A percentile compares a stretch with the other conserved stretches of the same genome.
Conservation (phyloP, 352 stramenopile species). For the Peronospora farinosa region DNA sequence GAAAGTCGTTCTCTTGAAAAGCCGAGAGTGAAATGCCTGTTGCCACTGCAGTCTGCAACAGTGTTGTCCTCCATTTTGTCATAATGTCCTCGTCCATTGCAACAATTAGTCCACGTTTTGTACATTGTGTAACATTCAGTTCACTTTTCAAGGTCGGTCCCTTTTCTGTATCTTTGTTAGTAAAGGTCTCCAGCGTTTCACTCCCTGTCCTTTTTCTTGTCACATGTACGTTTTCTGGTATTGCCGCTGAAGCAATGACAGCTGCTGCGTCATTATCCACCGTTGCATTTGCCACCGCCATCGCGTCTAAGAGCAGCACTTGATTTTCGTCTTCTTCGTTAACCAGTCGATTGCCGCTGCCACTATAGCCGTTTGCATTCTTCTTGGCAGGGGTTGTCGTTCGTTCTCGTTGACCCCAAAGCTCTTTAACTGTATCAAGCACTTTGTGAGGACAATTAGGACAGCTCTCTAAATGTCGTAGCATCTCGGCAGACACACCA, state of each 20-base stretch:
- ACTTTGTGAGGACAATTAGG: slow-evolving; percentile 58
- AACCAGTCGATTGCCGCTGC: slow-evolving; percentile 1
- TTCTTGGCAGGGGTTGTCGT: slow-evolving; percentile 25
- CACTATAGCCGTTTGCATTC: neutral
- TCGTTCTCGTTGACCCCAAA: slow-evolving; percentile 44
- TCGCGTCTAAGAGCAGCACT: slow-evolving; percentile 22
- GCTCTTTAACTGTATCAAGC: slow-evolving; percentile 52
- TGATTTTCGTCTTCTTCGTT: slow-evolving; percentile 14
- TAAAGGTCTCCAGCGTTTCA: slow-evolving; percentile 18
- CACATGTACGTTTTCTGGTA: neutral
- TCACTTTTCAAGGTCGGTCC: slow-evolving; percentile 4
- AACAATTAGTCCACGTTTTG: slow-evolving; percentile 18
- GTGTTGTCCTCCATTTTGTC: slow-evolving; percentile 17
- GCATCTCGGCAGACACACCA: slow-evolving; percentile 74
- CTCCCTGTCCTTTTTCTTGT: slow-evolving; percentile 14
- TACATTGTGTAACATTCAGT: slow-evolving; percentile 8
- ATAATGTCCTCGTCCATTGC: slow-evolving; percentile 4
- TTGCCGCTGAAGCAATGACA: neutral
- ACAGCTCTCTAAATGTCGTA: slow-evolving; percentile 73
- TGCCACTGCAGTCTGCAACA: slow-evolving; percentile 35
- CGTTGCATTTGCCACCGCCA: neutral
- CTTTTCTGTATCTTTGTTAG: slow-evolving; percentile 5
- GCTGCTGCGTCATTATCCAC: slow-evolving; percentile 9
- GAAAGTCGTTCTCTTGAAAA: slow-evolving; percentile 42
- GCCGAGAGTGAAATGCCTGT: slow-evolving; percentile 33